Conservation (phyloP, 805 yeast species). For the Kuraishia floccosa region DNA sequence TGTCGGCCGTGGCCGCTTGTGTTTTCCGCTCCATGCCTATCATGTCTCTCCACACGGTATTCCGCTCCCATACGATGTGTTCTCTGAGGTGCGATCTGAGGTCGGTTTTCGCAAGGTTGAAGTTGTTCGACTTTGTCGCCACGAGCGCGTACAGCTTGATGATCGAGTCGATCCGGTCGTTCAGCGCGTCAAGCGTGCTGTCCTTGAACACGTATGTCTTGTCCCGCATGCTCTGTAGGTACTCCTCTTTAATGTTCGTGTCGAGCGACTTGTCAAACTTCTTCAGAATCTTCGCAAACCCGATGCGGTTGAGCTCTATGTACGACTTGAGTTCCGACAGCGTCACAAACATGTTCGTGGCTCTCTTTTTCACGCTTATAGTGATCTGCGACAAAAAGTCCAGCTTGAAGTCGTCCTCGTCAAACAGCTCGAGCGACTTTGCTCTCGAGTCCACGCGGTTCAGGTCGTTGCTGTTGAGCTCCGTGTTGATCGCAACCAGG, state of each 20-base stretch:
- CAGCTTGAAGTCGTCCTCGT: slow-evolving; percentile 23
- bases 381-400: slow-evolving; percentile 35
- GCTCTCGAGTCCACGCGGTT: neutral
- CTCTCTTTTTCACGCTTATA: slow-evolving; percentile 57
- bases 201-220: slow-evolving; percentile 45
- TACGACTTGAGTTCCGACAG: slow-evolving; percentile 77
- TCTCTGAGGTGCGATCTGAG: slow-evolving; percentile 58
- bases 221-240: slow-evolving; percentile 35
- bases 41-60: slow-evolving; percentile 97
- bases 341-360: slow-evolving; percentile 56
- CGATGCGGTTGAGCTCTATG: slow-evolving; percentile 77
- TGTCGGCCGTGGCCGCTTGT: slow-evolving; percentile 45
- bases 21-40: slow-evolving; percentile 81
- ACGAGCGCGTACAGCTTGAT: slow-evolving; percentile 25
- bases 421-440: slow-evolving; percentile 13
- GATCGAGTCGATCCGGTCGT: slow-evolving; percentile 33
- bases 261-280: slow-evolving; percentile 82
- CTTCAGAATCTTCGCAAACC: slow-evolving; percentile 81
- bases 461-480: neutral
- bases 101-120: slow-evolving; percentile 30
- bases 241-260: slow-evolving; percentile 46
- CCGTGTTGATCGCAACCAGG: neutral
- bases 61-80: slow-evolving; percentile 94
- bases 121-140: slow-evolving; percentile 24
- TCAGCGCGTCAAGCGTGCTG: slow-evolving; percentile 35